phyloP scores from a whole-genome alignment of 2,329 filamentous ascomycete genomes.

The Thielaviopsis ethacetica region DNA sequence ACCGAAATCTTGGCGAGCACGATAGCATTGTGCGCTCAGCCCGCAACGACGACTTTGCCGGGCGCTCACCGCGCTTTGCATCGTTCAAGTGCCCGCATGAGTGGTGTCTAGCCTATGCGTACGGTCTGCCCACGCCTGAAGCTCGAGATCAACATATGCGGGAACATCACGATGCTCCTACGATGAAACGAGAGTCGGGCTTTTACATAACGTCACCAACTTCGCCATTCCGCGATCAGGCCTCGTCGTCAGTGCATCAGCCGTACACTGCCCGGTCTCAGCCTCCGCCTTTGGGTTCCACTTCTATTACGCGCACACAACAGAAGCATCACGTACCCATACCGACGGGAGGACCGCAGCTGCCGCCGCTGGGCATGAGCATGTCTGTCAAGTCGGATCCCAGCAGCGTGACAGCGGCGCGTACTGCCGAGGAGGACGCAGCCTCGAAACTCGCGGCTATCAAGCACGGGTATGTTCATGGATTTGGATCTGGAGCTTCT shows the following conservation, averaged over 20 bases:
- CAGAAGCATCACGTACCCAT: no score
- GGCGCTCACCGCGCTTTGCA: constrained; percentile 11
- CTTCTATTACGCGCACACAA: no score
- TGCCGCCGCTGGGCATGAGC: no score
- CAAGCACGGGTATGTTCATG: neutral
- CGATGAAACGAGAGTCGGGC: constrained; percentile 28
- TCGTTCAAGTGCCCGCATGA: constrained; percentile 40
- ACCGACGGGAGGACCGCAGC: no score
- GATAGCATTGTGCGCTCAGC: constrained; percentile 7
- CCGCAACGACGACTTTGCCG: constrained; percentile 11
- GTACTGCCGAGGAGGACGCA: no score
- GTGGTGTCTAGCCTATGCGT: constrained; percentile 39
- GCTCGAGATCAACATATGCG: constrained; percentile 35
- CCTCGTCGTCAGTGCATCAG: no score
- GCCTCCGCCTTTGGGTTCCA: no score
- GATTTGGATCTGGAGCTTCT: neutral
- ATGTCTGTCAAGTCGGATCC: no score
- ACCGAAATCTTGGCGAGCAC: constrained; percentile 1
- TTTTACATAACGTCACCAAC: constrained; percentile 24
- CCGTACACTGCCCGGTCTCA: no score
- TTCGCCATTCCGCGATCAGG: constrained; percentile 16
- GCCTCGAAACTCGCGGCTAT: constrained; percentile 11
- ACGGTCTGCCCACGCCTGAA: constrained; percentile 34
- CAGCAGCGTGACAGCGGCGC: no score
- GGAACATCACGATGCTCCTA: constrained; percentile 23